phyloP scores from a whole-genome alignment of 2,329 filamentous ascomycete species.

The Penicillium sp. region DNA sequence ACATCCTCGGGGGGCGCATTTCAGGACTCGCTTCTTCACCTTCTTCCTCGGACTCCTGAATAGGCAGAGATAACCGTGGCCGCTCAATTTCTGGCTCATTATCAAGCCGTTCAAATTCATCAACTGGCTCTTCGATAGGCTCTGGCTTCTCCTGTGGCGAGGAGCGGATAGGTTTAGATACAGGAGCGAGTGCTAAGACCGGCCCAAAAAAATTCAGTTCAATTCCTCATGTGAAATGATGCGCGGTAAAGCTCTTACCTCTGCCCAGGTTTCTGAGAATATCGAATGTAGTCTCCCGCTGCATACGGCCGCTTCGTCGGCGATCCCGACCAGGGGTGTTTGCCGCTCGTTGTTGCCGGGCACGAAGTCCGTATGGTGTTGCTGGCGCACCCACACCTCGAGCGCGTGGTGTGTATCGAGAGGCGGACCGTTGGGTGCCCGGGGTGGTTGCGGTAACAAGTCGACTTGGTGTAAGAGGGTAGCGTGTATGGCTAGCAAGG shows the following conservation, averaged over 20 bases:
- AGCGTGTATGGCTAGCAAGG: conserved; percentile 28
- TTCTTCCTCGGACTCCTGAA: conserved; percentile 45
- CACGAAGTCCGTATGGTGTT: conserved; percentile 55
- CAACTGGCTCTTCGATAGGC: conserved; percentile 15
- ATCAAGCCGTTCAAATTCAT: conserved; percentile 47
- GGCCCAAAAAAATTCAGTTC: not conserved
- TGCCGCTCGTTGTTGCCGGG: conserved; percentile 52
- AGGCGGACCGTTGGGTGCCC: conserved; percentile 31
- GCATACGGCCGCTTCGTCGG: conserved; percentile 48
- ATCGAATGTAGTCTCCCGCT: conserved; percentile 56
- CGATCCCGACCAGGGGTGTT: conserved; percentile 50
- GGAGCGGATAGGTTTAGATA: conserved; percentile 45
- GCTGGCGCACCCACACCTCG: conserved; percentile 42
- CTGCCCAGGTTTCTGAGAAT: conserved; percentile 52
- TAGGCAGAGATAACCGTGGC: conserved; percentile 44
- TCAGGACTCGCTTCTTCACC: conserved; percentile 44
- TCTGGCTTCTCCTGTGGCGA: conserved; percentile 42
- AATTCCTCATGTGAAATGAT: not conserved
- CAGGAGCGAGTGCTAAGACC: conserved; percentile 46
- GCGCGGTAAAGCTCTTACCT: conserved; percentile 31
- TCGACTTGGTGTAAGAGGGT: conserved; percentile 37
- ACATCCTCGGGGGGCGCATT: conserved; percentile 37
- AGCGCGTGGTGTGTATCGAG: conserved; percentile 34
- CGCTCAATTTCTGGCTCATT: conserved; percentile 45
- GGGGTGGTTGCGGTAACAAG: conserved; percentile 29